phyloP scores from a whole-genome alignment of 305 asterid genomes.

The Fraxinus angustifolia region DNA sequence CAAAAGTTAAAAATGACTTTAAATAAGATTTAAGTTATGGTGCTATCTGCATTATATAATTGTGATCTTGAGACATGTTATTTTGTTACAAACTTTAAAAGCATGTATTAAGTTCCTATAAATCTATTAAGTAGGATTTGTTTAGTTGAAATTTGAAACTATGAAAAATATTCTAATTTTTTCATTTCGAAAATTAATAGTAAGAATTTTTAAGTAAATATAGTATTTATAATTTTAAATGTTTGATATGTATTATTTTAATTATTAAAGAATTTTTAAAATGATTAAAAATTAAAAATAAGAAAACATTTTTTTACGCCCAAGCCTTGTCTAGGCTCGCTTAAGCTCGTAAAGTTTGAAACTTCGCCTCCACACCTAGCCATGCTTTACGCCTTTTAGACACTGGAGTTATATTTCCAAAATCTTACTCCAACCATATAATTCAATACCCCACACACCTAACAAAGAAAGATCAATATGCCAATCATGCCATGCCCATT shows the following conservation, averaged over 20 bases:
- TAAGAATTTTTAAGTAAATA: too few relatives aligned
- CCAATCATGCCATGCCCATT: background rate
- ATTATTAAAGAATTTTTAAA: too few relatives aligned
- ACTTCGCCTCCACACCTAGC: background rate
- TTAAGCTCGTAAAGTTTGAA: background rate
- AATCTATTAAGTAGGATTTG: background rate
- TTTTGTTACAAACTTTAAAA: background rate
- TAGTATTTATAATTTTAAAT: too few relatives aligned
- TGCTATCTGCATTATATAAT: background rate
- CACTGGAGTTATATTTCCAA: background rate
- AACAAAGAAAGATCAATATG: constrained; percentile 7
- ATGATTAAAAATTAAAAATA: background rate
- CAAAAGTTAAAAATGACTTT: background rate
- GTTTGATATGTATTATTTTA: background rate
- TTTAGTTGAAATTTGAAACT: background rate
- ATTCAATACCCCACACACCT: background rate
- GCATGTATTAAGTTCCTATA: background rate
- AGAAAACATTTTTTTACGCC: background rate
- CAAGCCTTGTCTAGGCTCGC: background rate
- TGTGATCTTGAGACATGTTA: background rate
- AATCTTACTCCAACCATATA: background rate
- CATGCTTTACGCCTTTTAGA: background rate
- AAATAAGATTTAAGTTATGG: too few relatives aligned
- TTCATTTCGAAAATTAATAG: background rate
- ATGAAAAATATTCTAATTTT: background rate